phyloP scores from a whole-genome alignment of 2,329 filamentous ascomycete species.

The Fusarium sp. region DNA sequence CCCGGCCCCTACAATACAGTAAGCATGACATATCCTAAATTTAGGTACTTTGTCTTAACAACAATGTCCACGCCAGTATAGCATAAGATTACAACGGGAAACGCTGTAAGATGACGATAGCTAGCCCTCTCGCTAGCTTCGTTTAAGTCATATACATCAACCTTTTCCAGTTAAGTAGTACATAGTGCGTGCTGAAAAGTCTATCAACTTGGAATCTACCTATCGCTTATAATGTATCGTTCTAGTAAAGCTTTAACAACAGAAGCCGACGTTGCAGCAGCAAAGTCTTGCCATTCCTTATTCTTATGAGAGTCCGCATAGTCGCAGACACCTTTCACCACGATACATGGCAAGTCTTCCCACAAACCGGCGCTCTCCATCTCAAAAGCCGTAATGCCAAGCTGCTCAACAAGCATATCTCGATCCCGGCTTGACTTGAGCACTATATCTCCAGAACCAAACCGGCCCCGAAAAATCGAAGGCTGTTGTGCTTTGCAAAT shows the following conservation, averaged over 20 bases:
- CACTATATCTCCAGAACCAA: fast-evolving
- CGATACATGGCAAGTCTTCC: conserved; percentile 51
- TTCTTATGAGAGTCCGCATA: conserved; percentile 13
- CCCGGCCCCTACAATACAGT: too few species aligned
- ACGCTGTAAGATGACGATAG: too few species aligned
- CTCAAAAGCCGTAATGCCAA: conserved; percentile 38
- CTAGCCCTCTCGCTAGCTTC: too few species aligned
- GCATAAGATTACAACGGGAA: too few species aligned
- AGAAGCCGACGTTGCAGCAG: neutral
- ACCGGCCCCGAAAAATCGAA: neutral
- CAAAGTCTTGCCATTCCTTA: neutral
- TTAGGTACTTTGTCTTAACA: too few species aligned
- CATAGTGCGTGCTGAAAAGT: too few species aligned
- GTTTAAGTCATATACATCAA: too few species aligned
- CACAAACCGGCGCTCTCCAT: conserved; percentile 52
- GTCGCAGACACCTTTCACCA: conserved; percentile 47
- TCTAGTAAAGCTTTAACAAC: neutral
- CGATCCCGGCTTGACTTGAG: neutral
- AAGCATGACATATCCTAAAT: too few species aligned
- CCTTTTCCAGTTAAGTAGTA: too few species aligned
- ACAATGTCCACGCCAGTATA: too few species aligned
- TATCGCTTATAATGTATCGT: neutral
- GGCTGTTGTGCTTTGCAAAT: neutral
- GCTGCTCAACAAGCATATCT: fast-evolving
- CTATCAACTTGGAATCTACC: neutral